Base-by-base conservation (phyloP, 371 early-diverging fungal genomes). In the Rhizomucor pusillus region DNA sequence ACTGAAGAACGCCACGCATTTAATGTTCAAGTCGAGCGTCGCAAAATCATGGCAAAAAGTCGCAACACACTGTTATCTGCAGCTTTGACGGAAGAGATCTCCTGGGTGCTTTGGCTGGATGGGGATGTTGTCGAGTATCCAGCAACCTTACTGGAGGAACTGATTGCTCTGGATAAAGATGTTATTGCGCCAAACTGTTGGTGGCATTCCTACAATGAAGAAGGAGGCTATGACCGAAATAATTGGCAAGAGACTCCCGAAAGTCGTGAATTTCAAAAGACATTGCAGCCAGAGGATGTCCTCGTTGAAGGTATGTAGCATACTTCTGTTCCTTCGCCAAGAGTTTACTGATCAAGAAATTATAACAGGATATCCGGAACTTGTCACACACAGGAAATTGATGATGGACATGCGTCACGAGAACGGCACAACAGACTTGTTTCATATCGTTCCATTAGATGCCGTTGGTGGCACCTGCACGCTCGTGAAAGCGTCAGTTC, bases 91-190 rank as follows among this genome's bases (percentile, higher is more conserved):
- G 77, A 80, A 48, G 82, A 81, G 43, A 69, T 62, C 34, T 75
- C 79, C 14, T 88, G 89, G 89, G 86, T 88, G 3, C 67, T 88
- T 11, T 88, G 89, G 89, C 57, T 87, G 14, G 89, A 88, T 50
- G 85, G 82, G 6, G 89, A 88, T 65, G 82, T 88, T 19, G 59
- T 82, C 13, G 75, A 75, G 51, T 85, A 82, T 48, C 76, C 85
- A 10, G 66, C 75, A 2, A 74, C 72, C 24, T 51, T 83, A 36
- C 49, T 83, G 20, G 67, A 67, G 36, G 73, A 80, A 20, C 55
- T 85, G 61, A 85, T 83, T 65, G 65, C 60, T 0, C 57, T 73
- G 58, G 68, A 81, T 59, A 85, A 77, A 52, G 86, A 85, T 56
- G 71, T 85, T 20, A 62, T 83, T 10, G 82, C 59, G 3, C 84